Conservation (phyloP, 2,329 filamentous ascomycete genomes). For the Dothideomycetes sp. region DNA sequence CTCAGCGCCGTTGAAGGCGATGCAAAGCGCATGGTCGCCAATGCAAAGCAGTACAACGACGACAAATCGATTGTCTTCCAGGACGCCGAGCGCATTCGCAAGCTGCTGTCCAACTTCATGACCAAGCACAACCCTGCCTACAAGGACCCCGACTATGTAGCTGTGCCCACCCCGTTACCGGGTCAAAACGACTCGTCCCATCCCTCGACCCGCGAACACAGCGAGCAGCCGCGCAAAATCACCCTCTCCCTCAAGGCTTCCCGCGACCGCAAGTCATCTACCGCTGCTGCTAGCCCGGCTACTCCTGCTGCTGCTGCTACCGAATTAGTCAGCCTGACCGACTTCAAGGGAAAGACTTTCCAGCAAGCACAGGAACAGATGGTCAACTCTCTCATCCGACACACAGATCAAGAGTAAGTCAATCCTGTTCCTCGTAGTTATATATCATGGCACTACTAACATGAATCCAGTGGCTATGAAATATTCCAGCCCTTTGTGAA, state of each 20-base stretch:
- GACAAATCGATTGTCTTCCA: constrained; percentile 64
- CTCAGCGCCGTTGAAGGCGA: constrained; percentile 73
- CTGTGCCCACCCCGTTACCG: constrained; percentile 64
- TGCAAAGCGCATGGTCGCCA: constrained; percentile 78
- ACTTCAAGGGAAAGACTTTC: constrained; percentile 65
- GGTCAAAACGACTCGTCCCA: constrained; percentile 29
- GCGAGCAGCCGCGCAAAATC: constrained; percentile 19
- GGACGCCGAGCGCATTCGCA: constrained; percentile 78
- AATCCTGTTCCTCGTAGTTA: background rate
- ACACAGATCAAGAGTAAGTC: constrained; percentile 57
- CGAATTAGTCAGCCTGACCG: constrained; percentile 18
- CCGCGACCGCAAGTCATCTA: constrained; percentile 13
- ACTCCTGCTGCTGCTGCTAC: constrained; percentile 1
- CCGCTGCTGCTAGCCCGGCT: background rate
- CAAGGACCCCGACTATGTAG: constrained; percentile 56
- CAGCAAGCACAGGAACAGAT: constrained; percentile 83
- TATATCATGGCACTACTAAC: constrained; percentile 13
- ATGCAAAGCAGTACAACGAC: constrained; percentile 76
- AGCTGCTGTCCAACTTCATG: constrained; percentile 82
- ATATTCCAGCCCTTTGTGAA: constrained; percentile 68
- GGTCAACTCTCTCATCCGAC: constrained; percentile 59
- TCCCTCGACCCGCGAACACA: constrained; percentile 13
- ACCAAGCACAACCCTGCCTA: constrained; percentile 79
- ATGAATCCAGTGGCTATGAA: constrained; percentile 50
- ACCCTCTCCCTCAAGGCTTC: constrained; percentile 12